Conservation (phyloP, 257 asterid genomes). For the Scutellaria barbata region DNA sequence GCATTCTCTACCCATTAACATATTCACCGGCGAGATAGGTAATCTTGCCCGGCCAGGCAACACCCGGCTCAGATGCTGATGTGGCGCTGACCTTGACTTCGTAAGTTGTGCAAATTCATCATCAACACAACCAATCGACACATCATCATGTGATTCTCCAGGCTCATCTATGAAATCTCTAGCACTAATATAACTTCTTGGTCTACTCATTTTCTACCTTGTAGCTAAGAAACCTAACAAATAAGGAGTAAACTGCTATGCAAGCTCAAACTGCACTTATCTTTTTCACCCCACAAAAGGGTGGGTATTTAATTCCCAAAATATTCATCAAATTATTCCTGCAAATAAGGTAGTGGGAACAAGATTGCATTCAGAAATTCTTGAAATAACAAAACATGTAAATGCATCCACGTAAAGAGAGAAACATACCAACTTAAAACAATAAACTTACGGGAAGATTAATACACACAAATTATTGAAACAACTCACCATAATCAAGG, state of each 20-base stretch:
- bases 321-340: constrained; percentile 32
- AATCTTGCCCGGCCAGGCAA: constrained; percentile 50
- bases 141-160: constrained; percentile 37
- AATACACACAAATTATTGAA: constrained; percentile 11
- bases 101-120: constrained; percentile 72
- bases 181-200: constrained; percentile 42
- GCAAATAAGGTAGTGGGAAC: constrained; percentile 21
- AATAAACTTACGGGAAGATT: neutral
- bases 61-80: constrained; percentile 44
- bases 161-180: constrained; percentile 39
- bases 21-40: constrained; percentile 74
- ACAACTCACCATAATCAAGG: constrained; percentile 8
- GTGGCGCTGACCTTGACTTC: constrained; percentile 56
- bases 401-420: too few relatives aligned
- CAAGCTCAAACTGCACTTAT: constrained; percentile 29
- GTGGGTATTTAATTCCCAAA: constrained; percentile 10
- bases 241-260: constrained; percentile 12
- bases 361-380: neutral
- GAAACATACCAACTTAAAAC: neutral
- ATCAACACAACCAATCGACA: constrained; percentile 44
- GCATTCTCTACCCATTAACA: constrained; percentile 82
- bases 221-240: neutral
- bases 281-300: neutral
- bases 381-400: neutral
- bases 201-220: constrained; percentile 59